A percentile compares a stretch with the other conserved stretches of the same genome.
Evolutionary conservation across 2,329 filamentous ascomycete genomes (phyloP).

Genomic region (Phoma sp.): DNA sequence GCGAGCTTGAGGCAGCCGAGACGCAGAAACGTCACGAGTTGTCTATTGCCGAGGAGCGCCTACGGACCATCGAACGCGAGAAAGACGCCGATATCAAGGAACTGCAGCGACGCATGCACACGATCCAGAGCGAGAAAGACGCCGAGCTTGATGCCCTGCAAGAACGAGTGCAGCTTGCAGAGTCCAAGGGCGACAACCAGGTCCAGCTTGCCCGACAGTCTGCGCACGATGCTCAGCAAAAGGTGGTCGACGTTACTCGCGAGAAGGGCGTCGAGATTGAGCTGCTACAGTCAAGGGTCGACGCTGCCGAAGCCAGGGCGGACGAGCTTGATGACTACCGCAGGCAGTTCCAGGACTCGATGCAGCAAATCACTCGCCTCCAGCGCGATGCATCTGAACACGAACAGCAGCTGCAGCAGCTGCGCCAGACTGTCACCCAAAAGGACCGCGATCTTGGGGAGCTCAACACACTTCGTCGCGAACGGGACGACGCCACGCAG

Average conservation of each 20-base stretch:
- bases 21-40: constrained; percentile 40
- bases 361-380: constrained; percentile 43
- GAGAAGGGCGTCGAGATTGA: constrained; percentile 50
- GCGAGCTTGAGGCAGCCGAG: constrained; percentile 34
- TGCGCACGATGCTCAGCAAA: constrained; percentile 47
- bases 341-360: constrained; percentile 42
- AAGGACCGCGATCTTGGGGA: constrained; percentile 42
- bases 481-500: constrained; percentile 43
- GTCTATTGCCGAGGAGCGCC: constrained; percentile 38
- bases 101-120: constrained; percentile 43
- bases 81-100: constrained; percentile 48
- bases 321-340: constrained; percentile 48
- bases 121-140: constrained; percentile 42
- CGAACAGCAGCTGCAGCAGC: constrained; percentile 42
- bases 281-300: constrained; percentile 44
- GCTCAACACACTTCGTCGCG: constrained; percentile 34
- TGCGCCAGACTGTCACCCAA: constrained; percentile 35
- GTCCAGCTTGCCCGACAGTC: constrained; percentile 50
- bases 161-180: constrained; percentile 49
- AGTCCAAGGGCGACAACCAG: constrained; percentile 50
- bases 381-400: constrained; percentile 36
- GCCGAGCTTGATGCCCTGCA: constrained; percentile 51
- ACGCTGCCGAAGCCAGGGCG: constrained; percentile 42
- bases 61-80: constrained; percentile 42
- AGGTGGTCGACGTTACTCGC: constrained; percentile 44